Evolutionary conservation across 2,329 filamentous ascomycete species (phyloP).

Genomic region (Blastomyces silverae): DNA sequence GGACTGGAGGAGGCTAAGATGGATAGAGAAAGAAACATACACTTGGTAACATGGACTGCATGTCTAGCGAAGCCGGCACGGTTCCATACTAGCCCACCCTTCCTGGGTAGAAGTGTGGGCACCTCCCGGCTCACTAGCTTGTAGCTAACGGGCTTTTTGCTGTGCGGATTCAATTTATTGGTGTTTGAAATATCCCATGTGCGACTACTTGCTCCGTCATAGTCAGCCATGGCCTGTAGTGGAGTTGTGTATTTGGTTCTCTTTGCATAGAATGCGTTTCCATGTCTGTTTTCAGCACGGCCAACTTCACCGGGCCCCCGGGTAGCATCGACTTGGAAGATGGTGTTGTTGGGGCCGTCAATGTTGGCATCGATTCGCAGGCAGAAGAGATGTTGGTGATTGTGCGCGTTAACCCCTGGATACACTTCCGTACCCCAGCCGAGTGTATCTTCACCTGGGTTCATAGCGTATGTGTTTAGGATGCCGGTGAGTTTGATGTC

Average conservation of each 20-base stretch:
- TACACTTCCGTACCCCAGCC: constrained; percentile 92
- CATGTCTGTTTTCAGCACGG: constrained; percentile 75
- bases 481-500: constrained; percentile 90
- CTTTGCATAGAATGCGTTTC: constrained; percentile 82
- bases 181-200: constrained; percentile 91
- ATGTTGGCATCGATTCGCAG: constrained; percentile 80
- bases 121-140: constrained; percentile 87
- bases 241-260: constrained; percentile 72
- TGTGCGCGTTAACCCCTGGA: constrained; percentile 85
- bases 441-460: constrained; percentile 69
- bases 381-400: constrained; percentile 94
- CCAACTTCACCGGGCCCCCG: constrained; percentile 67
- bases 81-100: constrained; percentile 78
- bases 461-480: constrained; percentile 81
- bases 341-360: constrained; percentile 75
- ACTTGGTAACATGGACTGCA: constrained; percentile 81
- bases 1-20: constrained; percentile 12
- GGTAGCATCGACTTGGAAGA: constrained; percentile 74
- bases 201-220: constrained; percentile 68
- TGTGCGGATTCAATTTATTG: constrained; percentile 75
- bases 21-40: constrained; percentile 47
- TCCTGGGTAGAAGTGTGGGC: constrained; percentile 69
- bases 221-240: constrained; percentile 65
- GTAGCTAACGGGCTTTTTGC: constrained; percentile 75
- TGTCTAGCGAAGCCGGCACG: constrained; percentile 81